These are phyloP conservation scores for Exophiala mesophila DNA, from an alignment of 2,329 filamentous ascomycete species.

Conservation along the genomic window DNA sequence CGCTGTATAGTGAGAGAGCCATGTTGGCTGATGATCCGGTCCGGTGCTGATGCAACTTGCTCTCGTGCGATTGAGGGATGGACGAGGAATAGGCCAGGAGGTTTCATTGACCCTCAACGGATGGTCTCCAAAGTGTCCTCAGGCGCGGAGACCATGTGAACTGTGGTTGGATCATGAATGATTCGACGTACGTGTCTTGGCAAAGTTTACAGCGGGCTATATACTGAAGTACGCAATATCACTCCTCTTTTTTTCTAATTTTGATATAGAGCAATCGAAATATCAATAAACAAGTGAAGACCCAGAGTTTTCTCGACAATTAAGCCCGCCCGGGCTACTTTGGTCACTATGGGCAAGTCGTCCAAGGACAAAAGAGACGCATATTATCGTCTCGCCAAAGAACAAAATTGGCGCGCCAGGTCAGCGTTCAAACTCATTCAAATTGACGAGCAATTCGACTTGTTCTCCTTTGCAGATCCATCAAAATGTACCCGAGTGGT, in stretches of 20 bases:
- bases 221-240: no score
- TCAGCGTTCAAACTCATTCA: constrained; percentile 97
- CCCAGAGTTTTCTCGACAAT: no score
- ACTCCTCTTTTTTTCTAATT: no score
- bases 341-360: constrained; percentile 79
- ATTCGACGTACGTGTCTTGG: neutral
- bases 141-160: neutral
- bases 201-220: no score
- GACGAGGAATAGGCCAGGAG: no score
- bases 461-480: constrained; percentile 61
- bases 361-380: constrained; percentile 98
- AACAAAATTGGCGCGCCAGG: constrained; percentile 95
- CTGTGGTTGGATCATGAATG: neutral
- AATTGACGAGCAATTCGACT: constrained; percentile 91
- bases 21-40: constrained; percentile 39
- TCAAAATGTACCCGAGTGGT: constrained; percentile 84
- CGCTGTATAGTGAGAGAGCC: constrained; percentile 70
- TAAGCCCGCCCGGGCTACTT: neutral
- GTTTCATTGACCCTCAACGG: no score
- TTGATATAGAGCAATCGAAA: no score
- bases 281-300: no score
- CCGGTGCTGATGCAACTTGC: no score
- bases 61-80: no score
- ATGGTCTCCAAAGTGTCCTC: neutral
- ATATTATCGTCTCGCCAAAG: constrained; percentile 95